Evolutionary conservation across 176 grass and related monocot species (phyloP), one percentile per base, ranked within the genome.

Genomic region (Hordeum marinum): DNA sequence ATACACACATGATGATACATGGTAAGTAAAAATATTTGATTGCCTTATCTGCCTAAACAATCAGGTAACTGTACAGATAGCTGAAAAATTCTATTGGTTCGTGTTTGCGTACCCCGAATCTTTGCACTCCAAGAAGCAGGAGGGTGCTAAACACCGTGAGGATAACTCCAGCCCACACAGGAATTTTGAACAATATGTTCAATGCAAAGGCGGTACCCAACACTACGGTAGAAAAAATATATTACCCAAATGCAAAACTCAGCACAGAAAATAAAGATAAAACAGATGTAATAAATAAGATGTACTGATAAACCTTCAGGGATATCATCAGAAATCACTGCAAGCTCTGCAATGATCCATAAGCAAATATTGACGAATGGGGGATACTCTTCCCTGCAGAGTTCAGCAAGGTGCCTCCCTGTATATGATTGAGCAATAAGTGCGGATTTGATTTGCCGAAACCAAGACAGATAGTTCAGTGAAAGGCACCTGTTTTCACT

Each of bases 261-360:
- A 42, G 17, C 17, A 39, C 41, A 36, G 24, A 27, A 12, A 85
- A 17, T 1, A 5, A 45, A 35, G 9, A 59, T 50, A 43, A 4
- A 57, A 46, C 1, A 12, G 52, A 45, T 40, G 7, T 4, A 36
- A 23, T 29, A 15, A 36, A 31, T 23, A n/a, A 36, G 75, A 9
- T 69, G 36, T 60, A 46, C 11, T n/a, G 10, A 87, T 27, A 17
- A 80, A 91, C 89, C 92, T 91, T 97, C 88, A 52, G 89, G 95
- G 46, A 97, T 97, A 34, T 97, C 92, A 63, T 93, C 95, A 25
- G 88, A 91, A 11, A 97, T 94, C 81, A 97, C 87, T 1, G 95
- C 92, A 18, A 97, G 72, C 84, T 97, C 95, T 5, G 95, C 90
- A 10, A 90, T 57, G 46, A 92, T 76, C 90, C 92, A 97, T 24